phyloP scores from a whole-genome alignment of 1,139 yeast genomes.

The Debaryomyces udenii region DNA sequence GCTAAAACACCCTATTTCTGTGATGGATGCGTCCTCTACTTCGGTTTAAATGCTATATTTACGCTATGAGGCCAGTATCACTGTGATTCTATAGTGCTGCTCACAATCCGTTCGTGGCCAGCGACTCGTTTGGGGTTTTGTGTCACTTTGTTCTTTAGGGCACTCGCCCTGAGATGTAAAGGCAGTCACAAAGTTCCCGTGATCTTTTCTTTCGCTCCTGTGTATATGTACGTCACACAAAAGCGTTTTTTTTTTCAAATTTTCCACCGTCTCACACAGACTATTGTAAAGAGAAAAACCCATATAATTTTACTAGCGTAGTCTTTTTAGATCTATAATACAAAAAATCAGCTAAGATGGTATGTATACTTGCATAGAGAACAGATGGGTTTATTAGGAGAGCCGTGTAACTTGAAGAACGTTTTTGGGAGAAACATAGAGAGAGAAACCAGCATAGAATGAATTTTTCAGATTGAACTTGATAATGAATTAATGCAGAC shows the following conservation, averaged over 20 bases:
- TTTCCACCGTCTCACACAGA: constrained; percentile 8
- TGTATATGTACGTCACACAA: constrained; percentile 3
- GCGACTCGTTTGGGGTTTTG: constrained; percentile 15
- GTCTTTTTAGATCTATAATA: constrained; percentile 20
- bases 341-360: constrained; percentile 40
- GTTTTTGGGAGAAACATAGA: no score
- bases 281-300: constrained; percentile 10
- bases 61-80: no score
- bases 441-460: no score
- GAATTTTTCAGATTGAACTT: no score
- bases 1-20: no score
- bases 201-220: not conserved
- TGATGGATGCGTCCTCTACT: no score
- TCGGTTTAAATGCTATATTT: no score
- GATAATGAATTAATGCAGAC: no score
- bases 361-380: constrained; percentile 26
- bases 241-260: constrained; percentile 10
- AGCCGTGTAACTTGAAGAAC: no score
- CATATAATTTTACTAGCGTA: constrained; percentile 3
- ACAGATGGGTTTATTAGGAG: not conserved
- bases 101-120: no score
- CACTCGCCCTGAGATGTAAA: not conserved
- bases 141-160: constrained; percentile 10
- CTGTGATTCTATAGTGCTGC: no score
- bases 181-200: constrained; percentile 1